Percentiles rank a stretch among this genome's conserved stretches.
These are phyloP conservation scores for Pulveroboletus frians DNA, from an alignment of 768 basidiomycete genomes.

Conservation along the genomic window DNA sequence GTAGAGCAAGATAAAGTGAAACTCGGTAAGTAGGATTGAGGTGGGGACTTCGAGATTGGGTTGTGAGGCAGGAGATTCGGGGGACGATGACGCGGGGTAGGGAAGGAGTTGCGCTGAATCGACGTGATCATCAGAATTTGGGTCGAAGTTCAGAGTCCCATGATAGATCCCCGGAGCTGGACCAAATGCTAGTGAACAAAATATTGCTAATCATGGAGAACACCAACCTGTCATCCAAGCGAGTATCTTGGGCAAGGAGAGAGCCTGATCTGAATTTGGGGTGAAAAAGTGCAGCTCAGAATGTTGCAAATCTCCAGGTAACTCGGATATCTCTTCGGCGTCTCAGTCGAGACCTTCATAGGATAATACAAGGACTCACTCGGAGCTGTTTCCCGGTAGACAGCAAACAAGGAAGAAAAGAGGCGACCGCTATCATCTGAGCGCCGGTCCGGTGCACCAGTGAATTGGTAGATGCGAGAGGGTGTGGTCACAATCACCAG, in stretches of 20 bases:
- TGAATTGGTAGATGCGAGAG: conserved; percentile 87
- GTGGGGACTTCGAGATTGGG: conserved; percentile 46
- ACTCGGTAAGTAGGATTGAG: conserved; percentile 83
- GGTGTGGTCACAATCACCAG: conserved; percentile 81
- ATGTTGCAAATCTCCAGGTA: conserved; percentile 70
- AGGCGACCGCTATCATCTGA: conserved; percentile 72
- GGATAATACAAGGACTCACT: conserved; percentile 48
- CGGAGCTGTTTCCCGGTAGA: conserved; percentile 71
- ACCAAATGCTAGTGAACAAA: conserved; percentile 2
- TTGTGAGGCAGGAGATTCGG: conserved; percentile 19
- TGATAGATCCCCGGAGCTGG: conserved; percentile 87
- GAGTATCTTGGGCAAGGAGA: conserved; percentile 64
- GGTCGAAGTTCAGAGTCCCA: conserved; percentile 67
- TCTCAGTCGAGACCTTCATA: conserved; percentile 16
- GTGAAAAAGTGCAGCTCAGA: conserved; percentile 83
- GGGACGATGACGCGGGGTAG: conserved; percentile 49
- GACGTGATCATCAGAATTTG: conserved; percentile 66
- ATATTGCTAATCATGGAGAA: not conserved
- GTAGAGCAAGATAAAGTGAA: conserved; percentile 87
- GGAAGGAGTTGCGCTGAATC: conserved; percentile 76
- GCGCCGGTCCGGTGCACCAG: conserved; percentile 60
- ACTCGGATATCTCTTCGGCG: conserved; percentile 76
- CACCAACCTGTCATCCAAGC: conserved; percentile 89
- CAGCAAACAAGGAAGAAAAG: conserved; percentile 68
- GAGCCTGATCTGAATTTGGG: conserved; percentile 61